Evolutionary conservation across 1,139 yeast species (phyloP).

Genomic region (Hyphopichia wangnamkhiaoensis): DNA sequence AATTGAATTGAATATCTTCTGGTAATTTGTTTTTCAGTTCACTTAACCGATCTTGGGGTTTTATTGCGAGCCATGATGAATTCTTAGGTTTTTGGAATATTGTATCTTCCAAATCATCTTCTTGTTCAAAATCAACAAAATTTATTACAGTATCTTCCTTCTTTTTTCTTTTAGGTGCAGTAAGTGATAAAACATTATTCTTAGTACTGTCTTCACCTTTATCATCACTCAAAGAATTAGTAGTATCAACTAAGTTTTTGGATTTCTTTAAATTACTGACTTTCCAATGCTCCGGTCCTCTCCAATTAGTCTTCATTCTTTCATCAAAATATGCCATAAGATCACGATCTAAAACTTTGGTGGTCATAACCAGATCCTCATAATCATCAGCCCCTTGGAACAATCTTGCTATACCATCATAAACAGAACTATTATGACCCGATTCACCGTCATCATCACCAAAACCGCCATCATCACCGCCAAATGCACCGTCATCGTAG

Average conservation of each 20-base stretch:
- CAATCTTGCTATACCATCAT: slow-evolving; percentile 7
- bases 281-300: slow-evolving; percentile 95
- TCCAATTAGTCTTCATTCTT: slow-evolving; percentile 70
- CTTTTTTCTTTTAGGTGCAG: slow-evolving; percentile 23
- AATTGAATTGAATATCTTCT: slow-evolving; percentile 70
- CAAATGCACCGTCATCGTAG: slow-evolving; percentile 37
- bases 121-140: slow-evolving; percentile 46
- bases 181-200: slow-evolving; percentile 8
- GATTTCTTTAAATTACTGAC: slow-evolving; percentile 55
- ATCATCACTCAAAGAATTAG: slow-evolving; percentile 3
- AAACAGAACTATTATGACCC: slow-evolving; percentile 5
- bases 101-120: slow-evolving; percentile 38
- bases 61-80: slow-evolving; percentile 27
- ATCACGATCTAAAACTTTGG: slow-evolving; percentile 59
- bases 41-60: slow-evolving; percentile 25
- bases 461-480: slow-evolving; percentile 22
- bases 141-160: slow-evolving; percentile 45
- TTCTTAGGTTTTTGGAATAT: slow-evolving; percentile 54
- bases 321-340: slow-evolving; percentile 81
- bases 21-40: slow-evolving; percentile 56
- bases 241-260: slow-evolving; percentile 11
- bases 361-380: slow-evolving; percentile 1
- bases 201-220: slow-evolving; percentile 13
- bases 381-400: slow-evolving; percentile 14
- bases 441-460: slow-evolving; percentile 18